Percentiles rank a stretch among this genome's conserved stretches.
Conservation (phyloP, 192 early-diverging fungal genomes). For the Entomortierella parvispora region DNA sequence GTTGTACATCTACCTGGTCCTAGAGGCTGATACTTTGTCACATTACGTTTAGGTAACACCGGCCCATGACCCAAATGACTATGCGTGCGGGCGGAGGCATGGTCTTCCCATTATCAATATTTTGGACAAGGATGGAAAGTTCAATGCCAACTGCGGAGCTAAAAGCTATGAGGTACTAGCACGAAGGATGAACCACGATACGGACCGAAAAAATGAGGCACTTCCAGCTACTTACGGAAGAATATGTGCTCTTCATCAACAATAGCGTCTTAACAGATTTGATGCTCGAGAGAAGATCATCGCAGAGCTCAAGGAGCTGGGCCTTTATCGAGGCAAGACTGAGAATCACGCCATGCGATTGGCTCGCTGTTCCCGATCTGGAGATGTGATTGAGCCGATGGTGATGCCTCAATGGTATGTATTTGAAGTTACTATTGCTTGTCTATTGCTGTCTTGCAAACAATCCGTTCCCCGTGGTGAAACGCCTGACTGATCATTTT, state of each 20-base stretch:
- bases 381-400: slow-evolving; percentile 95
- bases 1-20: neutral
- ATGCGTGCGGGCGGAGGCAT: slow-evolving; percentile 86
- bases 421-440: neutral
- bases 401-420: slow-evolving; percentile 93
- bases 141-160: slow-evolving; percentile 80
- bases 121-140: slow-evolving; percentile 83
- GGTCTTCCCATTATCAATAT: slow-evolving; percentile 85
- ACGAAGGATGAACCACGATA: neutral
- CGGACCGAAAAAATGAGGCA: neutral
- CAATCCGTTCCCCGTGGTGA: too few relatives aligned
- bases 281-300: slow-evolving; percentile 81
- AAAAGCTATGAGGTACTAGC: slow-evolving; percentile 57
- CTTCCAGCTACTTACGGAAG: slow-evolving; percentile 7
- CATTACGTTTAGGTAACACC: slow-evolving; percentile 80
- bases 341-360: slow-evolving; percentile 84
- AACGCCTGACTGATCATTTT: too few relatives aligned
- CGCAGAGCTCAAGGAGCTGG: slow-evolving; percentile 67
- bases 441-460: neutral
- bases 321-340: slow-evolving; percentile 79
- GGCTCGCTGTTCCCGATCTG: slow-evolving; percentile 79
- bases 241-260: too few relatives aligned
- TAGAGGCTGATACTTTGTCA: neutral
- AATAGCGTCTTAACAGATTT: slow-evolving; percentile 84
- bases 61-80: slow-evolving; percentile 94